Percentiles rank a stretch among this genome's conserved stretches.
phyloP scores from a whole-genome alignment of 306 rosid genomes.

The Cucumis cinereus region DNA sequence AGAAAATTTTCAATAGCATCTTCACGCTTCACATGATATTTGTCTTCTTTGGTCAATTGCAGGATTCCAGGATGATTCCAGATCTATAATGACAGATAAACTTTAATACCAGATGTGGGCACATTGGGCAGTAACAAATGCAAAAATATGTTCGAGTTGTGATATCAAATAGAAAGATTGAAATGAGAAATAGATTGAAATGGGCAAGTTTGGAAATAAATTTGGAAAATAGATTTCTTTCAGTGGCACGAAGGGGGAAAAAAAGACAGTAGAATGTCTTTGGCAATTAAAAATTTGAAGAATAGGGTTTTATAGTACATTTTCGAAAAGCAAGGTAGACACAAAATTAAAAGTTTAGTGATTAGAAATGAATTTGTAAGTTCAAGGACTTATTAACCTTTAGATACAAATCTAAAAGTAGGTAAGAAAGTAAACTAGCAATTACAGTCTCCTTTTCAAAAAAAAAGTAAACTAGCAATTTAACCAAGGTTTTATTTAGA shows the following conservation, averaged over 20 bases:
- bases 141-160: not conserved
- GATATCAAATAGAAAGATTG: not conserved
- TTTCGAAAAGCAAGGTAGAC: not conserved
- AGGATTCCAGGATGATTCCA: slow-evolving; percentile 99
- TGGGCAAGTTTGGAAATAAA: not conserved
- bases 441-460: no score
- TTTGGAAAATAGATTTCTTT: not conserved
- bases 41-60: slow-evolving; percentile 82
- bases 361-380: not conserved
- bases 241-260: not conserved
- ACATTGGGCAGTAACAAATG: not conserved
- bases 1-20: slow-evolving; percentile 81
- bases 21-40: slow-evolving; percentile 47
- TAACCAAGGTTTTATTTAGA: not conserved
- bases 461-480: not conserved
- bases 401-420: no score
- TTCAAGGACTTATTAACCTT: not conserved
- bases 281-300: not conserved
- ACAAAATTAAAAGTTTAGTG: no score
- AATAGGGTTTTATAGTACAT: not conserved
- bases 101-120: slow-evolving; percentile 7
- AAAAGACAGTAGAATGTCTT: not conserved
- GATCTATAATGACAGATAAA: slow-evolving; percentile 50
- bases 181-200: not conserved
- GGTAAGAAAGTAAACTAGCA: not conserved